These are phyloP conservation scores for Blastobotrys petasosporus DNA, from an alignment of 1,139 yeast genomes.

Conservation along the genomic window DNA sequence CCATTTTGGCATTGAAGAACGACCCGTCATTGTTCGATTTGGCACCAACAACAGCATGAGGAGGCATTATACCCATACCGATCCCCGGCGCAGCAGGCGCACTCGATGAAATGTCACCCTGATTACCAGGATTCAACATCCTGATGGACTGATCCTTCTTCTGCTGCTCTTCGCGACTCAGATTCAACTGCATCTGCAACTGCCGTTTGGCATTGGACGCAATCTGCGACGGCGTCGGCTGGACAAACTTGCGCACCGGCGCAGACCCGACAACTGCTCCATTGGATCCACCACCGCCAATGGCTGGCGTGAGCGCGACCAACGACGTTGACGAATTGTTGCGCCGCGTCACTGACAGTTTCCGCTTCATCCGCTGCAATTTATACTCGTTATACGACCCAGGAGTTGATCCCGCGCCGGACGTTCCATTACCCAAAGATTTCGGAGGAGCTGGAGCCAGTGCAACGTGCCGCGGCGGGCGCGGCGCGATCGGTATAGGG, in stretches of 20 bases:
- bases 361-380: slow-evolving; percentile 21
- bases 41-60: no score
- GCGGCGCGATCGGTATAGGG: slow-evolving; percentile 28
- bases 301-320: slow-evolving; percentile 1
- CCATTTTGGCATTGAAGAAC: slow-evolving; percentile 3
- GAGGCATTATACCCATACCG: neutral
- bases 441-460: slow-evolving; percentile 23
- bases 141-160: neutral
- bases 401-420: slow-evolving; percentile 12
- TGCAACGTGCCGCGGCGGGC: slow-evolving; percentile 24
- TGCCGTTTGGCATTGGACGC: slow-evolving; percentile 7
- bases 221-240: slow-evolving; percentile 9
- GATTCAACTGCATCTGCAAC: slow-evolving; percentile 5
- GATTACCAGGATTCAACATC: neutral
- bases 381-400: slow-evolving; percentile 18
- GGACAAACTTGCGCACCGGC: slow-evolving; percentile 5
- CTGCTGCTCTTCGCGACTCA: neutral
- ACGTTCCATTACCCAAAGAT: slow-evolving; percentile 12
- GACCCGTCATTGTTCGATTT: no score
- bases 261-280: neutral
- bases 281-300: neutral
- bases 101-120: no score
- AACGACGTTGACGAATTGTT: neutral
- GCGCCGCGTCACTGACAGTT: neutral
- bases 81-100: no score